A percentile compares a stretch with the other conserved stretches of the same genome.
Conservation (phyloP, 371 early-diverging fungal species). For the Circinella umbellata region DNA sequence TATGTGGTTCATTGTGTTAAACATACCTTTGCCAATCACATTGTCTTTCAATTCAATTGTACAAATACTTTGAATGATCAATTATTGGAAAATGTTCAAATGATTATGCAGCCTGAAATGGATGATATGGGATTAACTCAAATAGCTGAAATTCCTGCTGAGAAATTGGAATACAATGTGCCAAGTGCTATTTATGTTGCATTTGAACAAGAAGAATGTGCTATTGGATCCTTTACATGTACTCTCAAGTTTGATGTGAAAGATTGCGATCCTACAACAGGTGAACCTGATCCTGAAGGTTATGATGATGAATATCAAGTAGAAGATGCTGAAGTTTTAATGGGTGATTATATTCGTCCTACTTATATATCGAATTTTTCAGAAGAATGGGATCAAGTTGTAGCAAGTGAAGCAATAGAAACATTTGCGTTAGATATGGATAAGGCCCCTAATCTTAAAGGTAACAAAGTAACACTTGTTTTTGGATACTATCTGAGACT, state of each 20-base stretch:
- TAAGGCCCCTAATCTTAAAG: slow-evolving; percentile 72
- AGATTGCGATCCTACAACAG: slow-evolving; percentile 94
- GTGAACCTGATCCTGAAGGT: slow-evolving; percentile 90
- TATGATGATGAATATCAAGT: slow-evolving; percentile 95
- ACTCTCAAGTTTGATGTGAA: slow-evolving; percentile 88
- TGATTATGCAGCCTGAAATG: slow-evolving; percentile 79
- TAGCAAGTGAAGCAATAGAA: slow-evolving; percentile 78
- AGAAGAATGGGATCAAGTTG: slow-evolving; percentile 79
- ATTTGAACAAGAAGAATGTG: slow-evolving; percentile 64
- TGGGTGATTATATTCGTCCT: slow-evolving; percentile 89
- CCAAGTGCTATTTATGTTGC: slow-evolving; percentile 86
- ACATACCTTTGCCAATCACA: slow-evolving; percentile 88
- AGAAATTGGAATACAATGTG: slow-evolving; percentile 75
- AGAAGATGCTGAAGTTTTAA: slow-evolving; percentile 85
- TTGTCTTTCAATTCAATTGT: slow-evolving; percentile 96
- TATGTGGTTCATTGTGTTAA: slow-evolving; percentile 91
- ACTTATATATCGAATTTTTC: slow-evolving; percentile 76
- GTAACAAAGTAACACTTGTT: slow-evolving; percentile 20
- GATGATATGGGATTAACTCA: slow-evolving; percentile 66
- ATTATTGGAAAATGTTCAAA: slow-evolving; percentile 88
- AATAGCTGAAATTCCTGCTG: slow-evolving; percentile 68
- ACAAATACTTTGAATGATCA: slow-evolving; percentile 93
- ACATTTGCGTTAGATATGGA: slow-evolving; percentile 80
- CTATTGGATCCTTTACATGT: slow-evolving; percentile 81
- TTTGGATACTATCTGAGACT: no score